A percentile compares a stretch with the other conserved stretches of the same genome.
phyloP scores from a whole-genome alignment of 2,329 filamentous ascomycete genomes.

The Fusarium succisae region DNA sequence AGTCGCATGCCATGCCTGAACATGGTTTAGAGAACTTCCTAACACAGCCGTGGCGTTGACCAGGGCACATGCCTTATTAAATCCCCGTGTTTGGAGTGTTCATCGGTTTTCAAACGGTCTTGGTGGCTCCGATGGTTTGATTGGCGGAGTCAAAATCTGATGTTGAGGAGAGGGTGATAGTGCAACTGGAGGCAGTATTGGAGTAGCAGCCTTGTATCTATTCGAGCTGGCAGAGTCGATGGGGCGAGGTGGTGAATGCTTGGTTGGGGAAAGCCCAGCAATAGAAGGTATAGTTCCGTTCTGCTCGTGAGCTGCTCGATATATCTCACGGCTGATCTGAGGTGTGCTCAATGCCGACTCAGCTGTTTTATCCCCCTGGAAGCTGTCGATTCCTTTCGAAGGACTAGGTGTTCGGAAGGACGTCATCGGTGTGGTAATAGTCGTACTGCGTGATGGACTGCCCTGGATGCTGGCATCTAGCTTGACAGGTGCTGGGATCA shows the following conservation, averaged over 20 bases:
- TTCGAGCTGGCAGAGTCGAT: slow-evolving; percentile 41
- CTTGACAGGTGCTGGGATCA: slow-evolving; percentile 39
- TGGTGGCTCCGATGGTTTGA: slow-evolving; percentile 54
- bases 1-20: background rate
- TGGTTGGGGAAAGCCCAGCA: slow-evolving; percentile 62
- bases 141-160: slow-evolving; percentile 68
- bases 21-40: background rate
- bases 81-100: slow-evolving; percentile 2
- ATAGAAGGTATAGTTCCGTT: slow-evolving; percentile 53
- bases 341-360: slow-evolving; percentile 43
- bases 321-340: slow-evolving; percentile 42
- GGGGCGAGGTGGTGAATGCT: slow-evolving; percentile 59
- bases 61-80: slow-evolving; percentile 8
- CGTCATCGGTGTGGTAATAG: slow-evolving; percentile 29
- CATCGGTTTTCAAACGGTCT: slow-evolving; percentile 34
- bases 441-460: slow-evolving; percentile 8
- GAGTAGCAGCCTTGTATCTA: slow-evolving; percentile 49
- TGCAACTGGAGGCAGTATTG: slow-evolving; percentile 65
- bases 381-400: slow-evolving; percentile 36
- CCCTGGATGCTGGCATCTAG: slow-evolving; percentile 28
- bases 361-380: slow-evolving; percentile 37
- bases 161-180: slow-evolving; percentile 66
- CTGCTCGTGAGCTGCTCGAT: slow-evolving; percentile 38
- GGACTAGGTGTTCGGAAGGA: slow-evolving; percentile 38
- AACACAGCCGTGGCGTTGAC: slow-evolving; percentile 16